These are phyloP conservation scores for Diplogelasinospora grovesii DNA, from an alignment of 495 filamentous ascomycete genomes.

Conservation along the genomic window DNA sequence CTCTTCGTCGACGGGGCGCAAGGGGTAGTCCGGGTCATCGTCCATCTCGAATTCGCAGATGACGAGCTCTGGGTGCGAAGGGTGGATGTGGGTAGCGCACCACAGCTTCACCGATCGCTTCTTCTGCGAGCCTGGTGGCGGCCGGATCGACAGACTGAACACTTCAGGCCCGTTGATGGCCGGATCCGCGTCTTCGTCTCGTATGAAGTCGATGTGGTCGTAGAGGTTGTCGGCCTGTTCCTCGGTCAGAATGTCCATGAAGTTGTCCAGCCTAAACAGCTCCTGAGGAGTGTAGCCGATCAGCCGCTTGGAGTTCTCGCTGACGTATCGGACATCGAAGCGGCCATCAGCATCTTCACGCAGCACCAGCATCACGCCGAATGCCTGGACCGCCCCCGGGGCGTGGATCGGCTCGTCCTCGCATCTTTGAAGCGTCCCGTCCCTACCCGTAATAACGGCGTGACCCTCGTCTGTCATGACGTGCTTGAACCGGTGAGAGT, in stretches of 20 bases:
- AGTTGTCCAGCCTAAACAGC: slow-evolving; percentile 67
- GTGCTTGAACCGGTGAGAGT: slow-evolving; percentile 76
- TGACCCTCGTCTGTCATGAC: slow-evolving; percentile 73
- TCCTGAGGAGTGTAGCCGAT: slow-evolving; percentile 74
- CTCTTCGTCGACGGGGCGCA: slow-evolving; percentile 51
- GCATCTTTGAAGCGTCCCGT: slow-evolving; percentile 64
- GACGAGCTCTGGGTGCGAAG: slow-evolving; percentile 57
- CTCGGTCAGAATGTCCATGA: slow-evolving; percentile 72
- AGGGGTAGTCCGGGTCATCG: slow-evolving; percentile 67
- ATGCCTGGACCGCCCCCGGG: slow-evolving; percentile 83
- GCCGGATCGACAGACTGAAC: slow-evolving; percentile 65
- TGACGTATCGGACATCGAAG: slow-evolving; percentile 68
- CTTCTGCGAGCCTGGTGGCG: slow-evolving; percentile 43
- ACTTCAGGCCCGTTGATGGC: slow-evolving; percentile 75
- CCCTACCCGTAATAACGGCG: slow-evolving; percentile 74
- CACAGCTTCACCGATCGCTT: slow-evolving; percentile 59
- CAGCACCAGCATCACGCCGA: slow-evolving; percentile 74
- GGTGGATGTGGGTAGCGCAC: slow-evolving; percentile 79
- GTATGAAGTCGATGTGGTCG: slow-evolving; percentile 83
- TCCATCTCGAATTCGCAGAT: slow-evolving; percentile 93
- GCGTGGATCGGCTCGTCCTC: slow-evolving; percentile 94
- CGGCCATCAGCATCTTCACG: slow-evolving; percentile 61
- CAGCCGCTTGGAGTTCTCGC: slow-evolving; percentile 74
- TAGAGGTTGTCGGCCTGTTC: slow-evolving; percentile 77
- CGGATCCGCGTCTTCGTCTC: slow-evolving; percentile 68